phyloP scores from a whole-genome alignment of 2,329 filamentous ascomycete genomes.

The Xylaria digitata region DNA sequence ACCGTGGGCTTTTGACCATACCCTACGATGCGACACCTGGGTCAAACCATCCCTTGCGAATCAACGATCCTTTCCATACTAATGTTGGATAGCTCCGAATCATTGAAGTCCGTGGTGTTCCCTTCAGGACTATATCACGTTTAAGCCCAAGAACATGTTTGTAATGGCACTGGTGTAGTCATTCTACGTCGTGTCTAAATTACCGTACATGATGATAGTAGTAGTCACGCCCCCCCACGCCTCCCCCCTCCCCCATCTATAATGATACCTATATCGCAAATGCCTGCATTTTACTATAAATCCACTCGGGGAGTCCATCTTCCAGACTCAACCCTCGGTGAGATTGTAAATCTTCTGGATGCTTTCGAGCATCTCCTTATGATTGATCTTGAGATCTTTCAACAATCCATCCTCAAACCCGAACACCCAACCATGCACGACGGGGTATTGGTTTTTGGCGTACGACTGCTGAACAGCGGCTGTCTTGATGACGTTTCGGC shows the following conservation, averaged over 20 bases:
- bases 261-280: not conserved
- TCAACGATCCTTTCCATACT: no score
- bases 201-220: no score
- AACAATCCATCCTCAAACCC: slow-evolving; percentile 74
- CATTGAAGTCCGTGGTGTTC: no score
- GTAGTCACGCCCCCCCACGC: not conserved
- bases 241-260: not conserved
- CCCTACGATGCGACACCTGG: no score
- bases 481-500: slow-evolving; percentile 83
- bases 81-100: no score
- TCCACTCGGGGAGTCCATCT: not conserved
- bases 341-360: slow-evolving; percentile 75
- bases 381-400: slow-evolving; percentile 72
- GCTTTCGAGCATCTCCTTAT: slow-evolving; percentile 64
- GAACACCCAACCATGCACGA: slow-evolving; percentile 81
- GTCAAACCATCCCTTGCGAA: no score
- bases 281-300: not conserved
- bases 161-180: not conserved
- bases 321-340: slow-evolving; percentile 36
- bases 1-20: no score
- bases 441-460: slow-evolving; percentile 70
- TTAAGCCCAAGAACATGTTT: not conserved
- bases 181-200: no score
- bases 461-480: slow-evolving; percentile 80
- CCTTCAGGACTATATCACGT: not conserved